A percentile compares a stretch with the other conserved stretches of the same genome.
Evolutionary conservation across 495 filamentous ascomycete genomes (phyloP).

Genomic region (Penicillium dipodomyicola): DNA sequence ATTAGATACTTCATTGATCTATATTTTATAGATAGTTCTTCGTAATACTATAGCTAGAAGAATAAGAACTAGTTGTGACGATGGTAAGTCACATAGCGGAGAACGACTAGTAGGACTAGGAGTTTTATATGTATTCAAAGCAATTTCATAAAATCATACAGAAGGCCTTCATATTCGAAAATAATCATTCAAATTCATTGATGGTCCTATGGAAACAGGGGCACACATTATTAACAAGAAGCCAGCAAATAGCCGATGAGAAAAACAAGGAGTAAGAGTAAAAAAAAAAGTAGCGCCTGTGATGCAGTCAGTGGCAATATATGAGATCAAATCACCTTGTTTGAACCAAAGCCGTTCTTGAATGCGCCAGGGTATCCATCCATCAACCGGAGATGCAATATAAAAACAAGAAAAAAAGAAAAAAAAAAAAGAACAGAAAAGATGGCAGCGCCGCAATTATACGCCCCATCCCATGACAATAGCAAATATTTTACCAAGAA

Average conservation of each 20-base stretch:
- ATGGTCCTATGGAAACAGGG: neutral
- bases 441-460: neutral
- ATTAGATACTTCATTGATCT: too few relatives aligned
- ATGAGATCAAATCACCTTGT: neutral
- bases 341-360: neutral
- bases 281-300: conserved; percentile 9
- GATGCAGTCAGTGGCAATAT: conserved; percentile 10
- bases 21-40: too few relatives aligned
- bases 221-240: neutral
- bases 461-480: neutral
- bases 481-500: neutral
- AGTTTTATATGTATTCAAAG: too few relatives aligned
- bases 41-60: too few relatives aligned
- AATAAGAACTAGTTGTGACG: too few relatives aligned
- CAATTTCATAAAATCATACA: too few relatives aligned
- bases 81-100: too few relatives aligned
- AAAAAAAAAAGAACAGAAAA: neutral
- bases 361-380: conserved; percentile 27
- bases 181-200: neutral
- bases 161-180: too few relatives aligned
- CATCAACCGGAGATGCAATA: conserved; percentile 12
- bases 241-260: neutral
- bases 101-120: too few relatives aligned
- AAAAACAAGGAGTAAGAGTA: neutral
- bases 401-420: neutral